A percentile compares a stretch with the other conserved stretches of the same genome.
Conservation (phyloP, 306 rosid species). For the Cicer pinnatifidum region DNA sequence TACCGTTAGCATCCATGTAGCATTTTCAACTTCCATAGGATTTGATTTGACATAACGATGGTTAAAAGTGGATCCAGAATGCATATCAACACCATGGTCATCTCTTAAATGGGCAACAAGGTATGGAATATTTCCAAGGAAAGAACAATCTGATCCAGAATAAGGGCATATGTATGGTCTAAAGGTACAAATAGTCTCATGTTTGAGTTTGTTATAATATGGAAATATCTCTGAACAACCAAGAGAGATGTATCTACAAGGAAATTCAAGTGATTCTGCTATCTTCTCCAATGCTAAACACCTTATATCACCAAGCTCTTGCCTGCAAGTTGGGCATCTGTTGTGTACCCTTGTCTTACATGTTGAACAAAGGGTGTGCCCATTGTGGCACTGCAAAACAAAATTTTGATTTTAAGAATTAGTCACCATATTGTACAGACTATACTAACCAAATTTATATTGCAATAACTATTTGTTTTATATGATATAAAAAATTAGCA, state of each 20-base stretch:
- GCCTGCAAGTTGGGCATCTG: constrained; percentile 80
- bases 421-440: constrained; percentile 26
- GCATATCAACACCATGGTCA: constrained; percentile 86
- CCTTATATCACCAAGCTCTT: constrained; percentile 81
- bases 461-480: too few species aligned
- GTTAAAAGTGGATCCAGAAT: constrained; percentile 79
- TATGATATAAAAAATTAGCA: background rate
- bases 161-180: constrained; percentile 83
- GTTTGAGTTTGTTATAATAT: constrained; percentile 75
- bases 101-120: constrained; percentile 75
- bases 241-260: constrained; percentile 65
- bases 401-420: constrained; percentile 29
- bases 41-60: constrained; percentile 83
- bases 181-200: constrained; percentile 68
- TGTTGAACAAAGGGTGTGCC: constrained; percentile 79
- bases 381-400: constrained; percentile 74
- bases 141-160: constrained; percentile 82
- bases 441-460: constrained; percentile 10
- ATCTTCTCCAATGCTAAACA: constrained; percentile 79
- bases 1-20: constrained; percentile 88
- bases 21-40: constrained; percentile 84
- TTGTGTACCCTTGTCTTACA: constrained; percentile 83
- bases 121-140: constrained; percentile 65
- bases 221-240: constrained; percentile 85
- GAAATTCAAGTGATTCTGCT: constrained; percentile 79